Base-by-base conservation (phyloP, 805 yeast species). In the Maudiozyma bulderi region DNA sequence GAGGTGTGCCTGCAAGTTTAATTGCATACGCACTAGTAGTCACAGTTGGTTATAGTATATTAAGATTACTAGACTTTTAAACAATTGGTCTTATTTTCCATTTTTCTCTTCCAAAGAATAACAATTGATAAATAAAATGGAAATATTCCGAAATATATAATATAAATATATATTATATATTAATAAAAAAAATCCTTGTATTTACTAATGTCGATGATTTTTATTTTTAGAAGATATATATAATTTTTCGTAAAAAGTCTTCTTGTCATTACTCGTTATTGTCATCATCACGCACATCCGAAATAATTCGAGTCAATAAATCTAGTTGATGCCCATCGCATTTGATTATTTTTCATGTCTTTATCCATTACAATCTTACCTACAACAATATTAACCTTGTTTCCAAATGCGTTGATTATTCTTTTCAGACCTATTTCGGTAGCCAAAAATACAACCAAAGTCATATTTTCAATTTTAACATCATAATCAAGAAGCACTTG, bases 1-100 rank as follows among this genome's bases (percentile, higher is more conserved):
- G 95, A 52, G 99, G 99, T 63, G 88, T 91, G 8, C 96, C 96
- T 8, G 76, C 91, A 29, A 85, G 95, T 33, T 50, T 91, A 3
- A 71, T 88, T 50, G 82, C 89, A 35, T 91, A 88, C 60, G 48
- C 75, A 3, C 78, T 84, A 29, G 79, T 90, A 42, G 78, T 87
- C 7, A 80, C 91, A 3, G 72, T 93, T 28, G 99, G 98, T 0
- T 93, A 80, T 61, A 71, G 78, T 3, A 68, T 86, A 44, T 84
- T 89, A 89, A 70, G 71, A 52, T 35, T 40, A 64, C 79, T 20
- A 78, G 80, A 2, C 74, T 77, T 51, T 82, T 51, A 51, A 11
- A 4, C 26, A 34, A 29, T 20, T 20, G 26, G 26, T 3, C 26
- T 20, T 20, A 2, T 20, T 20, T 20, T 20, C 26, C 26, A n/a